Evolutionary conservation across 2,329 filamentous ascomycete genomes (phyloP).

Genomic region (Fusarium floridanum): DNA sequence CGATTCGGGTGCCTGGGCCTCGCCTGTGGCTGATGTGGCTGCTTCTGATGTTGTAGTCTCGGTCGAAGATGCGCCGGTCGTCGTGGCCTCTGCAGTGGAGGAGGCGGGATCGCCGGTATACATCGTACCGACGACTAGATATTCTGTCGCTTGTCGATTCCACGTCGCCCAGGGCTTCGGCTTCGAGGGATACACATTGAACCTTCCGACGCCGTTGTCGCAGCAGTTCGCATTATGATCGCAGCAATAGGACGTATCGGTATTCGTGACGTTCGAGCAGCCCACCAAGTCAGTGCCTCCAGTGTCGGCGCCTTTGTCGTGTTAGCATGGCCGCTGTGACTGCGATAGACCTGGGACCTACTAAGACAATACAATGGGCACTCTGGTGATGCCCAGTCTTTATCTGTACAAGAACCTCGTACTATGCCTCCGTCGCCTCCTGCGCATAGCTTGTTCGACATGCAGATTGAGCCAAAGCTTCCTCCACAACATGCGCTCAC

Average conservation of each 20-base stretch:
- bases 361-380: constrained; percentile 34
- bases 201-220: constrained; percentile 43
- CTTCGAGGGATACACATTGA: constrained; percentile 39
- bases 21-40: not conserved
- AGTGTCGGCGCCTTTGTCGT: constrained; percentile 23
- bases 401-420: constrained; percentile 43
- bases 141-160: constrained; percentile 28
- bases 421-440: constrained; percentile 37
- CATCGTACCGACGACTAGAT: constrained; percentile 34
- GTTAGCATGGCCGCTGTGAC: too few species aligned
- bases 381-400: constrained; percentile 35
- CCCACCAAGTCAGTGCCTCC: constrained; percentile 46
- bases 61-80: not conserved
- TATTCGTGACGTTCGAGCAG: constrained; percentile 43
- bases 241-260: constrained; percentile 44
- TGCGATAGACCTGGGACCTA: not conserved
- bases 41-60: not conserved
- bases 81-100: constrained; percentile 1
- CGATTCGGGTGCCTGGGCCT: not conserved
- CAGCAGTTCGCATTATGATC: constrained; percentile 42
- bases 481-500: constrained; percentile 40
- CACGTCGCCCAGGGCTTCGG: constrained; percentile 41
- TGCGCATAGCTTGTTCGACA: constrained; percentile 41
- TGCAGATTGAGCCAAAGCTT: constrained; percentile 33
- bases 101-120: constrained; percentile 10